phyloP scores from a whole-genome alignment of 192 early-diverging fungal genomes.

The Irineochytrium annulatum region DNA sequence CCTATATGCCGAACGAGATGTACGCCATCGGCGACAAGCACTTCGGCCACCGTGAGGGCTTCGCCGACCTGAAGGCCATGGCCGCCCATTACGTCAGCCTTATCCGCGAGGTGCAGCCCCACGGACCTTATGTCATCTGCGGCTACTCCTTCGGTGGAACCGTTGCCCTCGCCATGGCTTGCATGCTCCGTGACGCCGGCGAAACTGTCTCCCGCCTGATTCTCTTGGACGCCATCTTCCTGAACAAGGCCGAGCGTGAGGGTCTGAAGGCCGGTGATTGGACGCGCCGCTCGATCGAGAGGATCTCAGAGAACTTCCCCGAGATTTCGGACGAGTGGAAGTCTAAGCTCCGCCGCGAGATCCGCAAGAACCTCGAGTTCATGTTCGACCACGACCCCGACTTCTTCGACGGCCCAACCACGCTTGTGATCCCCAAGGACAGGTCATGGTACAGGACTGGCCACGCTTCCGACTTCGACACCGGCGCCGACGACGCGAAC shows the following conservation, averaged over 20 bases:
- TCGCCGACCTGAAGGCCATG: slow-evolving; percentile 5
- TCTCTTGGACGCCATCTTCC: slow-evolving; percentile 4
- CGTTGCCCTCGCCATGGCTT: no score
- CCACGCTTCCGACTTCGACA: background rate
- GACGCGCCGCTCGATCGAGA: background rate
- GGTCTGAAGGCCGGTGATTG: background rate
- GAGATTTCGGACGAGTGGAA: slow-evolving; percentile 1
- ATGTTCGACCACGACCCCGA: slow-evolving; percentile 1
- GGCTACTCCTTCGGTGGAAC: no score
- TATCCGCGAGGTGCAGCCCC: no score
- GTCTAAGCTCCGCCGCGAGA: background rate
- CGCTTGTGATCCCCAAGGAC: slow-evolving; percentile 7
- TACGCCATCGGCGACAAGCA: slow-evolving; percentile 14
- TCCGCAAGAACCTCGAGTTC: slow-evolving; percentile 5
- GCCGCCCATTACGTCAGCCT: slow-evolving; percentile 10
- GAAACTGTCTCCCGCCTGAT: slow-evolving; percentile 9
- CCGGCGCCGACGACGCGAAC: background rate
- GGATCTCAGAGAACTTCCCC: slow-evolving; percentile 1
- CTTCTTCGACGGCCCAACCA: background rate
- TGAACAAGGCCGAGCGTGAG: background rate
- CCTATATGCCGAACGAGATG: background rate
- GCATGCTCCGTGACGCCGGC: no score
- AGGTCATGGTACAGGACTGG: slow-evolving; percentile 7
- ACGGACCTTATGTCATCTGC: no score
- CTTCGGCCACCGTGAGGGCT: slow-evolving; percentile 4